Evolutionary conservation across 345 rosid genomes (phyloP).

Genomic region (Populus alba): DNA sequence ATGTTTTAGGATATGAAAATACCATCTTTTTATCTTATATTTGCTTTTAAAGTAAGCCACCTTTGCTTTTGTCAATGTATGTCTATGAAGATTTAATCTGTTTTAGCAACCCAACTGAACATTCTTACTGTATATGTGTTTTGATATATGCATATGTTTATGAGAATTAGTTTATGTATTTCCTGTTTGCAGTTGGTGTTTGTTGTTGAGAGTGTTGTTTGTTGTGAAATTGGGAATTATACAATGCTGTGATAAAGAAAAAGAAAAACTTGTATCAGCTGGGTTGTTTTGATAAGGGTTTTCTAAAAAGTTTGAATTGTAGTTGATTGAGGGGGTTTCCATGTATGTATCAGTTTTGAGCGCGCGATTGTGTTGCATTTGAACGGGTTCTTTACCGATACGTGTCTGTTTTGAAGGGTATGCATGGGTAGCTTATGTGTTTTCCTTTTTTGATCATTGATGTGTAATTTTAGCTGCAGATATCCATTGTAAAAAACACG

Average conservation of each 20-base stretch:
- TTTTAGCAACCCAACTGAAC: background rate
- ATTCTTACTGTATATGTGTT: background rate
- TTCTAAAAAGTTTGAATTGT: background rate
- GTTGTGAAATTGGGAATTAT: constrained; percentile 5
- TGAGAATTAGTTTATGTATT: background rate
- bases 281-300: constrained; percentile 7
- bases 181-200: background rate
- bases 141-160: constrained; percentile 5
- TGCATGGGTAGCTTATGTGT: background rate
- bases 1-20: constrained; percentile 10
- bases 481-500: background rate
- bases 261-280: constrained; percentile 5
- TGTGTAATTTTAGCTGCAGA: background rate
- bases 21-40: background rate
- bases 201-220: constrained; percentile 2
- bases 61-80: background rate
- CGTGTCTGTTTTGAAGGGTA: background rate
- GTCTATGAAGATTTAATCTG: too few relatives aligned
- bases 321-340: constrained; percentile 12
- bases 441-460: background rate
- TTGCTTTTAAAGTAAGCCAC: constrained; percentile 21
- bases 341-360: background rate
- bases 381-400: background rate
- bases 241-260: background rate
- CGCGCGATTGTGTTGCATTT: background rate